Conservation (phyloP, 2,329 filamentous ascomycete genomes). For the Ceratocystis variospora region DNA sequence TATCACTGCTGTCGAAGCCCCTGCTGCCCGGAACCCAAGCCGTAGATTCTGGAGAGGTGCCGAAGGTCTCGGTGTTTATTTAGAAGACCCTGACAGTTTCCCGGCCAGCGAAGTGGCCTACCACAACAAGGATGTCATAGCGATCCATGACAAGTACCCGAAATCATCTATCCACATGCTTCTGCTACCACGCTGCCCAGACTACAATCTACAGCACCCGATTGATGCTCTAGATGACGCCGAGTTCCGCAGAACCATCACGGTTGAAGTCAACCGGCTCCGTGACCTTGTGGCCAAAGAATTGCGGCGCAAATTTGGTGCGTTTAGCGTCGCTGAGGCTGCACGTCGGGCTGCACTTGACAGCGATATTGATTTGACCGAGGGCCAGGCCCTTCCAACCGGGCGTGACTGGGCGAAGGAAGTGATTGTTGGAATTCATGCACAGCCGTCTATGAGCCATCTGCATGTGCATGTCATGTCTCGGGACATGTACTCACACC, state of each 20-base stretch:
- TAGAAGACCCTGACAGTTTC: constrained; percentile 47
- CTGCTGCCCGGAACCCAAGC: background rate
- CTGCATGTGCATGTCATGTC: constrained; percentile 82
- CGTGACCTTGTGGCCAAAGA: constrained; percentile 57
- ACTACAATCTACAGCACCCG: constrained; percentile 52
- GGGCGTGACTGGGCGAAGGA: constrained; percentile 70
- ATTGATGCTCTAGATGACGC: constrained; percentile 61
- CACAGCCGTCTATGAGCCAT: constrained; percentile 81
- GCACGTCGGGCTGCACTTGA: constrained; percentile 54
- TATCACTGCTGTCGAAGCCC: background rate
- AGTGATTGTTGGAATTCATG: constrained; percentile 67
- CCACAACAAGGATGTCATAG: constrained; percentile 54
- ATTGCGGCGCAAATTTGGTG: constrained; percentile 54
- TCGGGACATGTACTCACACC: constrained; percentile 59
- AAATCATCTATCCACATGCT: constrained; percentile 78
- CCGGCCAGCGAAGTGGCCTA: constrained; percentile 49
- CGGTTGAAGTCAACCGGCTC: constrained; percentile 46
- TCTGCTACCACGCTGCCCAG: constrained; percentile 60
- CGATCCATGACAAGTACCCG: constrained; percentile 71
- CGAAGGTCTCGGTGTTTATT: constrained; percentile 54
- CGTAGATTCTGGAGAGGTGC: constrained; percentile 32
- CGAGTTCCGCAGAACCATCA: constrained; percentile 52
- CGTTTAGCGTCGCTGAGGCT: constrained; percentile 47
- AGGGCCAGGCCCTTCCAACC: constrained; percentile 39
- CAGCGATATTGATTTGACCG: constrained; percentile 35